Base-by-base conservation (phyloP, 345 rosid species). In the Brassica nigra region DNA sequence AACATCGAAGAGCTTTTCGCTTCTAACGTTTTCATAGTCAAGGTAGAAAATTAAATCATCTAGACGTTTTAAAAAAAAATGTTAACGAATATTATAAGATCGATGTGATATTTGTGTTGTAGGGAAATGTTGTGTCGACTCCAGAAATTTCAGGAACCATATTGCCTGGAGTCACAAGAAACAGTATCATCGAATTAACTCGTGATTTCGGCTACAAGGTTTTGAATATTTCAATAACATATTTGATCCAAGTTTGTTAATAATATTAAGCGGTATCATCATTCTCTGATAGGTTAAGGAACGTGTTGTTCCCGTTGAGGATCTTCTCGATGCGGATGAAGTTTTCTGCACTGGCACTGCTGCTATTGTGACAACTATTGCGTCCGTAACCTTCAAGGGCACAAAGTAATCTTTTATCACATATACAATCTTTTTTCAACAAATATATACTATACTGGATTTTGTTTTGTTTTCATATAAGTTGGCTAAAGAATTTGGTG, bases 271-370 rank as follows among this genome's bases (percentile, higher is more conserved):
- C 39, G 30, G 3, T 14, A 18, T 23, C 62, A 58, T 62, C 20
- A 30, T 62, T 62, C 2, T 37, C 2, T 31, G 14, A 58, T 52
- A 75, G 79, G 83, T 76, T 2, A 81, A 76, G 27, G 84, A 81
- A 81, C 75, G 84, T 47, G 74, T 31, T 34, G 74, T 81, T 66
- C 84, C 80, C 23, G 9, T 81, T 2, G 81, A 71, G 36, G 84
- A 81, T 4, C 81, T 90, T 84, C 86, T 92, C 18, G 89, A 86
- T 73, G 86, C 97, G 3, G 95, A 90, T 68, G 97, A 90, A 83
- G 89, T 88, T 62, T 92, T 92, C 78, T 92, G 95, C 78, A 89
- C 90, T 6, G 95, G 97, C 11, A 92, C 95, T 62, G 92, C 95
- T 57, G 90, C 89, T 67, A 91, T 90, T 63, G 88, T 92, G 7